phyloP scores from a whole-genome alignment of 257 asterid genomes.

The Salvia miltiorrhiza region DNA sequence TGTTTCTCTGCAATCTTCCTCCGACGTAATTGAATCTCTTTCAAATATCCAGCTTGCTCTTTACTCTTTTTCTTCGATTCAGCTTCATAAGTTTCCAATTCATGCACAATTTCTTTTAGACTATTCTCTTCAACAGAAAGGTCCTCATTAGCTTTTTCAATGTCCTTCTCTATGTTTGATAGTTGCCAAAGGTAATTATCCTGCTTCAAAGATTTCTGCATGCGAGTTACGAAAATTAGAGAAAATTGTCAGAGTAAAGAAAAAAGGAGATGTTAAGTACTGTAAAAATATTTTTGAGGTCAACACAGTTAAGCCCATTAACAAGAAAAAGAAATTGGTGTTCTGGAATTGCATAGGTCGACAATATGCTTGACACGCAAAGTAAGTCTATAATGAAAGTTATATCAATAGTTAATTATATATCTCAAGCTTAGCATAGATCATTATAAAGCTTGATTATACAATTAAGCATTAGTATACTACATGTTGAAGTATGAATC shows the following conservation, averaged over 20 bases:
- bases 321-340: not conserved
- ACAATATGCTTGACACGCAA: not conserved
- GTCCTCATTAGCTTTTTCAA: conserved; percentile 73
- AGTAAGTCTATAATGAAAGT: not conserved
- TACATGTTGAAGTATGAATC: not conserved
- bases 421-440: not conserved
- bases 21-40: conserved; percentile 71
- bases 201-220: conserved; percentile 85
- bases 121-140: conserved; percentile 67
- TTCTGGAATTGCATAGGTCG: not conserved
- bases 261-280: not conserved
- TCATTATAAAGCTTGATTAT: conserved; percentile 7
- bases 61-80: conserved; percentile 70
- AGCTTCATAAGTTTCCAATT: conserved; percentile 66
- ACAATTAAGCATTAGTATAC: not conserved
- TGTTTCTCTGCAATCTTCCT: conserved; percentile 72
- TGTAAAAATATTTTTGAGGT: not conserved
- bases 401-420: not conserved
- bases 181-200: conserved; percentile 94
- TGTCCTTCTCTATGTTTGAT: conserved; percentile 70
- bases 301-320: not conserved
- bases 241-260: not conserved
- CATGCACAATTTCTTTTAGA: conserved; percentile 75
- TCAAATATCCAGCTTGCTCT: conserved; percentile 74
- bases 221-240: conserved; percentile 17